Percentiles rank a stretch among this genome's conserved stretches.
Evolutionary conservation across 108 stramenopile species (phyloP).

Genomic region (Cyclotella sp.): DNA sequence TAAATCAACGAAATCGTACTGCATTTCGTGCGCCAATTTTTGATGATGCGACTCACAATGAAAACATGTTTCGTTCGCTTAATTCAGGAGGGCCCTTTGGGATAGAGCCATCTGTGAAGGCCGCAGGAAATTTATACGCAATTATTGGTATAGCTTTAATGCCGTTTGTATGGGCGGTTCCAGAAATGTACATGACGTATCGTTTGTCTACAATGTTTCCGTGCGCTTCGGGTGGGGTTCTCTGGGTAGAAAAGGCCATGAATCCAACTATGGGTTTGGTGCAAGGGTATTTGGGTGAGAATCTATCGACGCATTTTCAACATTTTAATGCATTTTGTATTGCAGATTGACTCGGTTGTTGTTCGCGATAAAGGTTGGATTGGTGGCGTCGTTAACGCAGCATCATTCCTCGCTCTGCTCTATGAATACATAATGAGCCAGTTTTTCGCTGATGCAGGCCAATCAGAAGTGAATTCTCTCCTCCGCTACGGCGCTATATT

Average conservation of each 20-base stretch:
- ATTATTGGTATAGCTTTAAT: constrained; percentile 83
- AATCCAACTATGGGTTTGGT: constrained; percentile 81
- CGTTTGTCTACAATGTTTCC: constrained; percentile 90
- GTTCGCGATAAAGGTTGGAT: constrained; percentile 70
- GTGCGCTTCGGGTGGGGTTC: constrained; percentile 73
- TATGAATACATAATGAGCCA: constrained; percentile 78
- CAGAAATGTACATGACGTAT: constrained; percentile 93
- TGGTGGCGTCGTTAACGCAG: constrained; percentile 90
- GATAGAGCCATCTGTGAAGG: constrained; percentile 80
- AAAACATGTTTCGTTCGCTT: constrained; percentile 3
- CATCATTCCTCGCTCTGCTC: constrained; percentile 88
- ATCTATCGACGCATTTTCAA: neutral
- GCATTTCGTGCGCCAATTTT: neutral
- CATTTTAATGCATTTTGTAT: constrained; percentile 48
- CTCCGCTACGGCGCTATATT: constrained; percentile 26
- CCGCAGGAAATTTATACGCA: constrained; percentile 85
- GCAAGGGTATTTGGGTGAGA: constrained; percentile 81
- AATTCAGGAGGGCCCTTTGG: constrained; percentile 90
- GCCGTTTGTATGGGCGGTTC: constrained; percentile 91
- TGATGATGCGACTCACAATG: constrained; percentile 45
- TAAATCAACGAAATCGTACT: neutral
- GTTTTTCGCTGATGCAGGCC: constrained; percentile 38
- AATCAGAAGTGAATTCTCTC: constrained; percentile 25
- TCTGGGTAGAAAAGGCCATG: constrained; percentile 81
- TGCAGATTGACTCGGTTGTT: constrained; percentile 40